These are phyloP conservation scores for Rhododendron molle DNA, from an alignment of 148 eudicot genomes.

Conservation along the genomic window DNA sequence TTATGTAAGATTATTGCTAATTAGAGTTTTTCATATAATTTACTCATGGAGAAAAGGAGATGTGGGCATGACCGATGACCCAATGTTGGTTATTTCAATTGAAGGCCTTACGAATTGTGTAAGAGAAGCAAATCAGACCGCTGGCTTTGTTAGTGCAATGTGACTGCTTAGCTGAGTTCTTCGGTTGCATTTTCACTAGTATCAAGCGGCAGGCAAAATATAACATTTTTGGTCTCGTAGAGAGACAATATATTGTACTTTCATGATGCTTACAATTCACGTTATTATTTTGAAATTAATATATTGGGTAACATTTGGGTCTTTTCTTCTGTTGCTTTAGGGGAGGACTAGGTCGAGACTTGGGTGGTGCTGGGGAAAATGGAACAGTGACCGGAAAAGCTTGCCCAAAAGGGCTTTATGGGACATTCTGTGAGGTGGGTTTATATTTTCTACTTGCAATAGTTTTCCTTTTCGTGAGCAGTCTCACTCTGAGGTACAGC, in stretches of 20 bases:
- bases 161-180: neutral
- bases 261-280: neutral
- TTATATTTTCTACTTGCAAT: neutral
- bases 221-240: too few relatives aligned
- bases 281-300: neutral
- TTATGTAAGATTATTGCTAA: neutral
- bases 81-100: neutral
- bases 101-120: neutral
- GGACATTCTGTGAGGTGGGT: constrained; percentile 82
- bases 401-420: constrained; percentile 90
- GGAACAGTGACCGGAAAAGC: constrained; percentile 88
- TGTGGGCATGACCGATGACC: neutral
- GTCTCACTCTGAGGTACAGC: neutral
- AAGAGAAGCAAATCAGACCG: neutral
- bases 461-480: constrained; percentile 1
- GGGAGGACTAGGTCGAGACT: constrained; percentile 70
- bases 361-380: constrained; percentile 70
- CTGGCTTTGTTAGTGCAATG: neutral
- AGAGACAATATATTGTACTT: neutral
- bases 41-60: neutral
- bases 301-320: neutral
- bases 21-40: neutral
- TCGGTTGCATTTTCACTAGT: neutral
- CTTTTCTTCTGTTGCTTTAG: constrained; percentile 35
- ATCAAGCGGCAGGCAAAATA: neutral